Conservation (phyloP, 257 asterid genomes). For the Penstemon newberryi region DNA sequence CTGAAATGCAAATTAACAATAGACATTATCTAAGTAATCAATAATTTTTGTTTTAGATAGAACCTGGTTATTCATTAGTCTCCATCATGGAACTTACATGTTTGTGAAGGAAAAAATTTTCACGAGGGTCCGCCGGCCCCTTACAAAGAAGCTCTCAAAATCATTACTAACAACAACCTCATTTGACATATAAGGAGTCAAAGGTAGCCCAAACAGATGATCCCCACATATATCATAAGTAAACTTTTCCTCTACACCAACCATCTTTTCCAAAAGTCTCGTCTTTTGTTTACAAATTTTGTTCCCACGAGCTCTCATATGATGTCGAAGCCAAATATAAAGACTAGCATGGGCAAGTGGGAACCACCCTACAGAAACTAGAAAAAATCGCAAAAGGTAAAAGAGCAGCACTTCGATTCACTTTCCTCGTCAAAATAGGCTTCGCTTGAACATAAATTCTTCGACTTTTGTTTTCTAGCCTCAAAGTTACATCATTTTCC, state of each 20-base stretch:
- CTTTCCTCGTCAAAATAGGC: constrained; percentile 32
- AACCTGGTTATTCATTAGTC: constrained; percentile 30
- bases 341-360: constrained; percentile 36
- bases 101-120: constrained; percentile 32
- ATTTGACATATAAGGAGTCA: constrained; percentile 31
- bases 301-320: constrained; percentile 81
- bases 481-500: constrained; percentile 29
- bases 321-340: constrained; percentile 45
- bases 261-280: constrained; percentile 30
- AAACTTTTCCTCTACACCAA: constrained; percentile 44
- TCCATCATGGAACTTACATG: constrained; percentile 39
- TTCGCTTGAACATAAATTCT: constrained; percentile 33
- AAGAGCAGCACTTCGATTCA: constrained; percentile 45
- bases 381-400: constrained; percentile 65
- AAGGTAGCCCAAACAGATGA: constrained; percentile 62
- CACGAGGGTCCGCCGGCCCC: constrained; percentile 53
- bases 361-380: constrained; percentile 34
- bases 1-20: too few relatives aligned
- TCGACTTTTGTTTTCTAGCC: constrained; percentile 26
- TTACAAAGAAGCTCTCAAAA: constrained; percentile 59
- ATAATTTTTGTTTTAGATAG: too few relatives aligned
- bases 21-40: too few relatives aligned
- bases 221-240: constrained; percentile 91
- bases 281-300: constrained; percentile 34
- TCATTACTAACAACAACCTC: constrained; percentile 31